A percentile compares a stretch with the other conserved stretches of the same genome.
Conservation (phyloP, 495 filamentous ascomycete species). For the Durotheca rogersii region DNA sequence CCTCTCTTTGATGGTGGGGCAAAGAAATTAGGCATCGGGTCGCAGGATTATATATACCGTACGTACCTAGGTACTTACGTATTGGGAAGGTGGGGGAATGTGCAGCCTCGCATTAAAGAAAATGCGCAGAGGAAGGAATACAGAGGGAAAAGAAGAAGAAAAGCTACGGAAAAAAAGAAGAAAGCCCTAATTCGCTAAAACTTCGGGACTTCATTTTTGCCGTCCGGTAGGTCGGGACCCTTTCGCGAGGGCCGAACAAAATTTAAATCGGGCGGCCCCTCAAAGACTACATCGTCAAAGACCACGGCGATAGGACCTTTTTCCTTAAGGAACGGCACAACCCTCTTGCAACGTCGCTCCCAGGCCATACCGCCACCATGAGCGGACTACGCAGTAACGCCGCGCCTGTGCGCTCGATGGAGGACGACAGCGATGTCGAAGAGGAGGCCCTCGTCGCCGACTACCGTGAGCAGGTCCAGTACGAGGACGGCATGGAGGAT, state of each 20-base stretch:
- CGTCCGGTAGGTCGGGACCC: constrained; percentile 6
- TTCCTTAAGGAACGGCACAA: too few relatives aligned
- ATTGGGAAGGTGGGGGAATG: not conserved
- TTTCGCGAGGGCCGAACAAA: constrained; percentile 28
- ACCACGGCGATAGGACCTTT: too few relatives aligned
- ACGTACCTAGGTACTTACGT: not conserved
- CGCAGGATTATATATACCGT: not conserved
- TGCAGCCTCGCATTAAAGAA: too few relatives aligned
- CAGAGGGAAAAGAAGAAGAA: too few relatives aligned
- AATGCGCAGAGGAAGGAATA: too few relatives aligned
- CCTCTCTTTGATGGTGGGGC: too few relatives aligned
- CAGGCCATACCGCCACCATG: constrained; percentile 40
- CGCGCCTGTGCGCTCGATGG: constrained; percentile 55
- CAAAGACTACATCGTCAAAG: constrained; percentile 14
- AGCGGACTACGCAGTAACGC: constrained; percentile 53
- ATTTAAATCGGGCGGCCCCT: constrained; percentile 35
- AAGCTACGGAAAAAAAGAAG: not conserved
- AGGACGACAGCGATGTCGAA: constrained; percentile 87
- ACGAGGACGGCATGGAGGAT: constrained; percentile 80
- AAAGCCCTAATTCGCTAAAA: constrained; percentile 39
- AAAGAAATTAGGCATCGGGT: not conserved
- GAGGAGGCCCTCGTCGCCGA: constrained; percentile 92
- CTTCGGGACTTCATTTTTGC: constrained; percentile 22
- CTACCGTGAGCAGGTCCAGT: constrained; percentile 92
- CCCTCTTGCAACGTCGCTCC: constrained; percentile 16